Evolutionary conservation across 2,329 filamentous ascomycete genomes (phyloP).

Genomic region (Onygena corvina): DNA sequence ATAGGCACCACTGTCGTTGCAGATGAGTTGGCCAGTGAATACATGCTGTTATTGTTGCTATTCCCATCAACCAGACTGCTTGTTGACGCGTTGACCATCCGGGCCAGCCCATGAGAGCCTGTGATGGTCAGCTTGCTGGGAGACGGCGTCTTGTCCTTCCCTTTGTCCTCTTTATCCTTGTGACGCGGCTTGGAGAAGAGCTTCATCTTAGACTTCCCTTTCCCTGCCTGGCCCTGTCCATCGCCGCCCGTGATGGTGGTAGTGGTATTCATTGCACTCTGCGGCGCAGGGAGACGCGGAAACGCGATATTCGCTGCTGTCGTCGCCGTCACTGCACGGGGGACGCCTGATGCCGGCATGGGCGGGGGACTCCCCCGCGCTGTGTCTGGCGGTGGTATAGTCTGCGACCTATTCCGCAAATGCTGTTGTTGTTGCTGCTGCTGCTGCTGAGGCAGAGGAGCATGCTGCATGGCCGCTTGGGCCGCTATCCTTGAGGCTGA

Average conservation of each 20-base stretch:
- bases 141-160: slow-evolving; percentile 44
- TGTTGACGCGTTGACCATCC: slow-evolving; percentile 48
- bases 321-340: slow-evolving; percentile 45
- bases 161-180: slow-evolving; percentile 45
- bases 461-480: slow-evolving; percentile 52
- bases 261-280: neutral
- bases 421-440: slow-evolving; percentile 20
- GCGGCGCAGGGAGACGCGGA: slow-evolving; percentile 35
- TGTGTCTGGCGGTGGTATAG: slow-evolving; percentile 32
- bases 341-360: too few relatives aligned
- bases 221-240: slow-evolving; percentile 25
- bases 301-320: slow-evolving; percentile 53
- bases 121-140: slow-evolving; percentile 45
- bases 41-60: slow-evolving; percentile 32
- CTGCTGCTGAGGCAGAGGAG: slow-evolving; percentile 26
- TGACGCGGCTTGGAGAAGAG: slow-evolving; percentile 56
- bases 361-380: slow-evolving; percentile 28
- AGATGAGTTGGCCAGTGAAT: slow-evolving; percentile 50
- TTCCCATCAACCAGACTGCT: slow-evolving; percentile 48
- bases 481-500: slow-evolving; percentile 53
- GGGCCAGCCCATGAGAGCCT: slow-evolving; percentile 41
- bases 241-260: slow-evolving; percentile 9
- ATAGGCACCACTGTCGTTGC: slow-evolving; percentile 48
- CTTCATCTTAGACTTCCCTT: slow-evolving; percentile 55
- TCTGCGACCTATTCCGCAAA: slow-evolving; percentile 45